Percentiles rank a stretch among this genome's conserved stretches.
Evolutionary conservation across 2,329 filamentous ascomycete species (phyloP).

Genomic region (Colletotrichum sojae): DNA sequence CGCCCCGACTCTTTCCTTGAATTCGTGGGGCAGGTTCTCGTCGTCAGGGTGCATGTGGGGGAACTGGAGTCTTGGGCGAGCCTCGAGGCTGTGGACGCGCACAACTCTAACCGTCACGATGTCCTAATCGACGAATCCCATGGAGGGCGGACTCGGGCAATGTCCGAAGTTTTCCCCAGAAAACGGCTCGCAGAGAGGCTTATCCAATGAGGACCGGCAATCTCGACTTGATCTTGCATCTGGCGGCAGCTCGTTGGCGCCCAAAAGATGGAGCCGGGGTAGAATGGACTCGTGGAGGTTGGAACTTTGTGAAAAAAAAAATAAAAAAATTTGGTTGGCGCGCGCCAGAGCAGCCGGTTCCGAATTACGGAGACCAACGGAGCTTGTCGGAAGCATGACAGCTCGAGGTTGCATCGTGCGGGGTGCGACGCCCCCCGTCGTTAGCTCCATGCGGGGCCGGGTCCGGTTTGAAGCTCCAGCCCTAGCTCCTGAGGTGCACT

Average conservation of each 20-base stretch:
- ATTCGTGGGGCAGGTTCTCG: slow-evolving; percentile 12
- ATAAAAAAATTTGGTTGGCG: slow-evolving; percentile 23
- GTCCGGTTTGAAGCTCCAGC: slow-evolving; percentile 14
- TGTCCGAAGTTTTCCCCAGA: slow-evolving; percentile 35
- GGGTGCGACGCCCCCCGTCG: slow-evolving; percentile 30
- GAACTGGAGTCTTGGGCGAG: slow-evolving; percentile 31
- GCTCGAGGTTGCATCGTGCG: slow-evolving; percentile 36
- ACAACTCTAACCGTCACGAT: slow-evolving; percentile 32
- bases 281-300: slow-evolving; percentile 19
- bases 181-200: slow-evolving; percentile 1
- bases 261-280: slow-evolving; percentile 30
- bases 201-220: slow-evolving; percentile 21
- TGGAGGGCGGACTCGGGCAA: slow-evolving; percentile 32
- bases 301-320: neutral
- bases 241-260: slow-evolving; percentile 35
- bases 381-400: slow-evolving; percentile 40
- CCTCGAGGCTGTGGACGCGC: slow-evolving; percentile 28
- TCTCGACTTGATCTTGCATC: slow-evolving; percentile 35
- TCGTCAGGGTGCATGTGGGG: slow-evolving; percentile 21
- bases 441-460: slow-evolving; percentile 39
- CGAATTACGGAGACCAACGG: slow-evolving; percentile 37
- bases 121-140: slow-evolving; percentile 15
- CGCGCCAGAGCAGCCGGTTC: slow-evolving; percentile 24
- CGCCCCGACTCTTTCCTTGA: slow-evolving; percentile 19
- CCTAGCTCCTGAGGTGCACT: slow-evolving; percentile 5